Conservation (phyloP, 78 protist genomes). For the Emiliania huxleyi region DNA sequence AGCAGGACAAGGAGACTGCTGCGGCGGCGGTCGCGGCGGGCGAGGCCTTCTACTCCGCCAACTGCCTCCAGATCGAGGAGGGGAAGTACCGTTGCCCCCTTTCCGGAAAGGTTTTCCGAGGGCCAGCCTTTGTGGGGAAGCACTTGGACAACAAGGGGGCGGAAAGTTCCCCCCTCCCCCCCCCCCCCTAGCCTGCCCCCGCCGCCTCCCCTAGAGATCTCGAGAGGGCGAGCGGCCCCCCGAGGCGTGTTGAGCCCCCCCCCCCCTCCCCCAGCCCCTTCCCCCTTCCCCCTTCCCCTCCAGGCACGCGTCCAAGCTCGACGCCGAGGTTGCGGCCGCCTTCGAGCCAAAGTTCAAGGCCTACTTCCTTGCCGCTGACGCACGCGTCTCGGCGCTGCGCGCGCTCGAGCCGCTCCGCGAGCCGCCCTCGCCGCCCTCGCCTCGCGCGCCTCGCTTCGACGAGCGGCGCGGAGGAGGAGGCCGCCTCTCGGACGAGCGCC, state of each 20-base stretch:
- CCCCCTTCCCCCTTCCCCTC: too few species aligned
- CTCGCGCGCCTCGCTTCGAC: neutral
- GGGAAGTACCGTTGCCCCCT: neutral
- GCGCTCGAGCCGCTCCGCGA: neutral
- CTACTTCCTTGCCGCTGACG: neutral
- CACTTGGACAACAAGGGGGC: constrained; percentile 18
- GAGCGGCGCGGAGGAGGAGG: too few species aligned
- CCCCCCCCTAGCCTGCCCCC: too few species aligned
- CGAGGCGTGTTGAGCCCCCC: too few species aligned
- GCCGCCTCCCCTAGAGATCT: too few species aligned
- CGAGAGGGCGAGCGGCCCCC: too few species aligned
- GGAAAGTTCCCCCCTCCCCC: too few species aligned
- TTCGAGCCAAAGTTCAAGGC: neutral
- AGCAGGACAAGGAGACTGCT: too few species aligned
- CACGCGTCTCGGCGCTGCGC: neutral
- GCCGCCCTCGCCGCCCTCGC: neutral
- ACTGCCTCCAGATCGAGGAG: neutral
- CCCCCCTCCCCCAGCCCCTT: too few species aligned
- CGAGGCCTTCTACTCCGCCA: neutral
- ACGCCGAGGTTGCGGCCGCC: neutral
- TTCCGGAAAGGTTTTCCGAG: neutral
- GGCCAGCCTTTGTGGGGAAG: neutral
- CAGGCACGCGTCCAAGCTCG: neutral
- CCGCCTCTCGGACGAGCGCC: too few species aligned
- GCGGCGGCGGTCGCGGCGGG: neutral